phyloP scores from a whole-genome alignment of 805 yeast genomes.

The Limtongozyma cylindracea region DNA sequence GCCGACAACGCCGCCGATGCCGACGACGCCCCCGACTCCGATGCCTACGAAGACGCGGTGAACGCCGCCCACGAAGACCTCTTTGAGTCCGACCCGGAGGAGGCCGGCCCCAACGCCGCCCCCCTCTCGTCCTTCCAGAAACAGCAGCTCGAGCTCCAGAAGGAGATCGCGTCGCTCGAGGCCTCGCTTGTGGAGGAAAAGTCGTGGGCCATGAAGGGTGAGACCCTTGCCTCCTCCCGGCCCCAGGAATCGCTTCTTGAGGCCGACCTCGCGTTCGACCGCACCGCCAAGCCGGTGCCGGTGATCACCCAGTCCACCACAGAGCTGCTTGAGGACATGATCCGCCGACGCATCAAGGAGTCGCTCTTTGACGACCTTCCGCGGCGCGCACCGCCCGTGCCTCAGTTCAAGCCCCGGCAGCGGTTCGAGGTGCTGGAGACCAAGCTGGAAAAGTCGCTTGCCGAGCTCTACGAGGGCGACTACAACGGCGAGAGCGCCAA shows the following conservation, averaged over 20 bases:
- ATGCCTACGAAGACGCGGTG: conserved; percentile 35
- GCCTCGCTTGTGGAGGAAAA: conserved; percentile 76
- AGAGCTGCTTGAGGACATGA: conserved; percentile 69
- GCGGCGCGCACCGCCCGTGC: conserved; percentile 42
- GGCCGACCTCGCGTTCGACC: conserved; percentile 44
- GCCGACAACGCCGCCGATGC: conserved; percentile 5
- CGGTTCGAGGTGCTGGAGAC: conserved; percentile 56
- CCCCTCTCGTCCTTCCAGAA: conserved; percentile 55
- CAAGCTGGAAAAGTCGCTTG: conserved; percentile 70
- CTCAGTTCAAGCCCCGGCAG: conserved; percentile 19
- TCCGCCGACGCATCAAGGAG: conserved; percentile 53
- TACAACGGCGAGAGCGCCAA: no score
- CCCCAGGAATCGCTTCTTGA: conserved; percentile 66
- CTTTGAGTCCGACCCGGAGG: conserved; percentile 13
- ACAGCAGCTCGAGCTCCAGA: conserved; percentile 53
- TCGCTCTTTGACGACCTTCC: conserved; percentile 70
- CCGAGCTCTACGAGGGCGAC: conserved; percentile 67
- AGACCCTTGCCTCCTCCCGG: conserved; percentile 57
- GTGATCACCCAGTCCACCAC: conserved; percentile 79
- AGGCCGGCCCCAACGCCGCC: conserved; percentile 5
- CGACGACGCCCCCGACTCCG: conserved; percentile 18
- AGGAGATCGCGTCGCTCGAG: conserved; percentile 60
- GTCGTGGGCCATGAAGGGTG: conserved; percentile 90
- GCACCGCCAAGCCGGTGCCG: conserved; percentile 90
- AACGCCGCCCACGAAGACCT: conserved; percentile 37